Base-by-base conservation (phyloP, 2,329 filamentous ascomycete genomes). In the Pseudogymnoascus verrucosus region DNA sequence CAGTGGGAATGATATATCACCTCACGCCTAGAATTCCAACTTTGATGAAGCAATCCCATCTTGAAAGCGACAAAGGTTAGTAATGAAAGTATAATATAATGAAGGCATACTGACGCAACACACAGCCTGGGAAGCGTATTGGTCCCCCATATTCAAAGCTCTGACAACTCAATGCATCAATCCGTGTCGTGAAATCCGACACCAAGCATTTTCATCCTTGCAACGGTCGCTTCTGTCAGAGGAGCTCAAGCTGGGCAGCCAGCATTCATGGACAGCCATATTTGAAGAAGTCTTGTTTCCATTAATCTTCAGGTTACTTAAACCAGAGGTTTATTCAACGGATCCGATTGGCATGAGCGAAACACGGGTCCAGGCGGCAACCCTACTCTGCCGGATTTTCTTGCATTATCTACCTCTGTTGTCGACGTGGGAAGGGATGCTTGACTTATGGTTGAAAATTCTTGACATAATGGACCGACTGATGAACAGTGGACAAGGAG, bases 101-200 rank as follows among this genome's bases (percentile, higher is more conserved):
- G 10, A n/a, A 19, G 12, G 21, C 21, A 40, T 36, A 65, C 73
- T 76, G 65, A 74, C 28, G 39, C 44, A 40, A 34, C 19, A 57
- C 57, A n/a, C 67, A 90, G 95, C 95, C 12, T 99, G 95, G 95
- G 92, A 91, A 61, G 91, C 95, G 7, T 99, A 99, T 75, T 99
- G 95, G 95, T 88, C 93, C 12, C 95, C 93, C 1, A 92, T 99
- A 26, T 95, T 99, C 76, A 86, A 91, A 69, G 90, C 91, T 5
- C 79, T 99, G 16, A 95, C 90, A 2, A 86, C 86, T 4, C 95
- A 99, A 76, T 97, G 93, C 76, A 90, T 91, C 62, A 99, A 98
- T 73, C 92, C 93, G 0, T 97, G 92, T 72, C 89, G 93, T 63
- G 93, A 97, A 70, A 91, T 99, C 65, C 87, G 95, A 2, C 90